A percentile compares a stretch with the other conserved stretches of the same genome.
Conservation (phyloP, 495 filamentous ascomycete genomes). For the Penicillium roqueforti region DNA sequence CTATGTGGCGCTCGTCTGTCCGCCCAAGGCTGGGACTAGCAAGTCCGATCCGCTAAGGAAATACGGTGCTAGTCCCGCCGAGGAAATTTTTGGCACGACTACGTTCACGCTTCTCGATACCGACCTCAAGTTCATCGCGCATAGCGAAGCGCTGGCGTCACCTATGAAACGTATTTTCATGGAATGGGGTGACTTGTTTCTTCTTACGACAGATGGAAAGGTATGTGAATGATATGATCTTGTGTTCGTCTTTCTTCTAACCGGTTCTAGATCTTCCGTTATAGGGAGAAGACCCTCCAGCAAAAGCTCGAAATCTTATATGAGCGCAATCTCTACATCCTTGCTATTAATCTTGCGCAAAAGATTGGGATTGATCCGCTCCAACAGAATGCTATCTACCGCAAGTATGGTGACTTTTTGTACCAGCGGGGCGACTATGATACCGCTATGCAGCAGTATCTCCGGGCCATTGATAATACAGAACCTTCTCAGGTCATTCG, state of each 20-base stretch:
- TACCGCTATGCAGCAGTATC: constrained; percentile 96
- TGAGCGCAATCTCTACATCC: constrained; percentile 83
- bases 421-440: constrained; percentile 95
- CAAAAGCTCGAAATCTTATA: constrained; percentile 93
- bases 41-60: constrained; percentile 52
- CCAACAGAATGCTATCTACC: constrained; percentile 86
- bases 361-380: constrained; percentile 71
- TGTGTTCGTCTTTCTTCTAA: constrained; percentile 4
- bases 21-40: constrained; percentile 58
- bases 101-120: constrained; percentile 88
- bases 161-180: constrained; percentile 75
- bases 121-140: constrained; percentile 83
- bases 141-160: constrained; percentile 76
- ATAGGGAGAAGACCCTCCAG: constrained; percentile 86
- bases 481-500: constrained; percentile 93
- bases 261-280: constrained; percentile 65
- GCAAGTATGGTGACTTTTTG: constrained; percentile 92
- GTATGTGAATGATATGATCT: constrained; percentile 36
- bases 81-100: constrained; percentile 73
- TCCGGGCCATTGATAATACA: constrained; percentile 91
- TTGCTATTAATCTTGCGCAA: constrained; percentile 90
- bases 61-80: constrained; percentile 63
- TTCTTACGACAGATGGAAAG: constrained; percentile 86
- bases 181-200: constrained; percentile 88
- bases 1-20: constrained; percentile 85